Evolutionary conservation across 192 early-diverging fungal genomes (phyloP).

Genomic region (Umbelopsis sp.): DNA sequence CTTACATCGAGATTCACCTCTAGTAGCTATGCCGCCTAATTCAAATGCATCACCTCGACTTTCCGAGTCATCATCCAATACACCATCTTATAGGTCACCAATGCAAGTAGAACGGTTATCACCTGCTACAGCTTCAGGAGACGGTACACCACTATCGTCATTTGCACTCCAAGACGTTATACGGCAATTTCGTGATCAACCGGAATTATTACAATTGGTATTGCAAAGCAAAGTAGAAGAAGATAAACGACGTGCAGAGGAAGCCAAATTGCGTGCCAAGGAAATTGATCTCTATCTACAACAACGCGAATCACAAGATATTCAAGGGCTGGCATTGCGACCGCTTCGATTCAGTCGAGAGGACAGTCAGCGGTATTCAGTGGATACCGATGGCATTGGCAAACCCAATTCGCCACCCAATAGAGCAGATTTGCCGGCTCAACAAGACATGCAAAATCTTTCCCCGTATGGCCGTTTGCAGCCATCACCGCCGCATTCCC

Average conservation of each 20-base stretch:
- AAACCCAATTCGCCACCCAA: background rate
- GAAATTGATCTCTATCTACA: slow-evolving; percentile 43
- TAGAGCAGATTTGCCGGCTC: background rate
- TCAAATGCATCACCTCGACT: background rate
- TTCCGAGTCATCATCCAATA: background rate
- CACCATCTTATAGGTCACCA: background rate
- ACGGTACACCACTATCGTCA: slow-evolving; percentile 8
- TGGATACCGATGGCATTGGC: background rate
- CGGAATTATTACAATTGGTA: slow-evolving; percentile 56
- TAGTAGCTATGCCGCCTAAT: slow-evolving; percentile 7
- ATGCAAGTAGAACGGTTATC: background rate
- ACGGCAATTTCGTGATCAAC: slow-evolving; percentile 48
- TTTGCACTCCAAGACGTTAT: slow-evolving; percentile 56
- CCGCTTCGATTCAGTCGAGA: slow-evolving; percentile 5
- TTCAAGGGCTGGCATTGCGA: background rate
- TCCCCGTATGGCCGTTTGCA: slow-evolving; percentile 11
- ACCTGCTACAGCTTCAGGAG: background rate
- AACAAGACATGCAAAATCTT: background rate
- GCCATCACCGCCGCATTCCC: background rate
- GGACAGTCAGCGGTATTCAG: background rate
- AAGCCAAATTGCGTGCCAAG: slow-evolving; percentile 54
- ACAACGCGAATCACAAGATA: background rate
- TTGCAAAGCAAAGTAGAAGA: slow-evolving; percentile 60
- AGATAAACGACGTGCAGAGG: slow-evolving; percentile 57
- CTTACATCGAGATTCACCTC: slow-evolving; percentile 1